phyloP scores from a whole-genome alignment of 331 rosid species.

The Telfairia occidentalis region DNA sequence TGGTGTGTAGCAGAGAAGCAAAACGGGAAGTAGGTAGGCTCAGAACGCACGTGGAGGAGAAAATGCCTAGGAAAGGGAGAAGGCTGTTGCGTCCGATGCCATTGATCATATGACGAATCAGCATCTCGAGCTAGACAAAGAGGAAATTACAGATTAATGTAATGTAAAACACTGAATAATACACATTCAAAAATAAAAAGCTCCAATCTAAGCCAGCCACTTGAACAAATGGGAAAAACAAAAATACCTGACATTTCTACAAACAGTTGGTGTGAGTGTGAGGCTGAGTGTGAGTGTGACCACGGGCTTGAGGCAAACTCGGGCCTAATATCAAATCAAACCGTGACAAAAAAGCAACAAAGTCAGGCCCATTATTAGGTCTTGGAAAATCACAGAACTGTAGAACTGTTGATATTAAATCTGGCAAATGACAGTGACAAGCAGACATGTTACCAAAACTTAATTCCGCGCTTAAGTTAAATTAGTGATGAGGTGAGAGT shows the following conservation, averaged over 20 bases:
- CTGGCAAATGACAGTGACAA: no score
- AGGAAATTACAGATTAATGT: slow-evolving; percentile 8
- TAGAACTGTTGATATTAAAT: no score
- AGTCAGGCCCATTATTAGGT: not conserved
- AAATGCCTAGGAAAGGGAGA: slow-evolving; percentile 33
- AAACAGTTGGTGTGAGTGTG: slow-evolving; percentile 10
- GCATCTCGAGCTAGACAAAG: slow-evolving; percentile 13
- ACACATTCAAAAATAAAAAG: not conserved
- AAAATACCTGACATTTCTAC: not conserved
- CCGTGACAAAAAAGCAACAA: not conserved
- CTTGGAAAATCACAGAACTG: not conserved
- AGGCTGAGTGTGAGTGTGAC: not conserved
- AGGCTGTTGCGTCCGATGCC: slow-evolving; percentile 1
- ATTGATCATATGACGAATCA: slow-evolving; percentile 5
- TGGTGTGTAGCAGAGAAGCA: slow-evolving; percentile 26
- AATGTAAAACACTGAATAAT: not conserved
- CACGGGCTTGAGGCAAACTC: not conserved
- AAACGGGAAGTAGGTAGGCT: slow-evolving; percentile 44
- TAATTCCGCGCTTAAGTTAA: no score
- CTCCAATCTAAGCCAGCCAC: not conserved
- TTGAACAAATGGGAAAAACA: not conserved
- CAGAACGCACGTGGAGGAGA: slow-evolving; percentile 60
- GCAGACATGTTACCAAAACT: no score
- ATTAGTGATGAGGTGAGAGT: no score
- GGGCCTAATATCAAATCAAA: not conserved